phyloP scores from a whole-genome alignment of 2,329 filamentous ascomycete genomes.

The Botryotinia narcissicola region DNA sequence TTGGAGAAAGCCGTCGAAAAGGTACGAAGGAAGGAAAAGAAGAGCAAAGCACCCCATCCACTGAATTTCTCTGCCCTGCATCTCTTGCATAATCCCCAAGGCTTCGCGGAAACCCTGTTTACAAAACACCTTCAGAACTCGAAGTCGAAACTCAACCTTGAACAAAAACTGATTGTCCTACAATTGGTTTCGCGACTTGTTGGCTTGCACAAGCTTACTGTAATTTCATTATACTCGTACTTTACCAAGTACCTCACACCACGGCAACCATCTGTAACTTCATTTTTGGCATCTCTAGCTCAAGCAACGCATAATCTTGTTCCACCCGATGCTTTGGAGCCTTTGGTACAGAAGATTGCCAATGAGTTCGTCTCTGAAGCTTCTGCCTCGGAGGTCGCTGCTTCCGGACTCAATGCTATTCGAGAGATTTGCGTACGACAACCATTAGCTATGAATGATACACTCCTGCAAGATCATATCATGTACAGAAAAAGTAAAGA shows the following conservation, averaged over 20 bases:
- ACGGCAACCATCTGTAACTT: conserved; percentile 45
- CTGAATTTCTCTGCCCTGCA: conserved; percentile 97
- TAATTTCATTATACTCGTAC: conserved; percentile 81
- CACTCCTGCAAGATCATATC: conserved; percentile 90
- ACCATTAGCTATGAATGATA: conserved; percentile 94
- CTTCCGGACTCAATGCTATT: conserved; percentile 91
- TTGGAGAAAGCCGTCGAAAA: conserved; percentile 80
- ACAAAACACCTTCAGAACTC: conserved; percentile 85
- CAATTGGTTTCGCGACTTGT: conserved; percentile 89
- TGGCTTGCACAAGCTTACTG: conserved; percentile 86
- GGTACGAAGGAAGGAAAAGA: conserved; percentile 78
- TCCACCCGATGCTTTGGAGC: conserved; percentile 87
- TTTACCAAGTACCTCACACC: conserved; percentile 23
- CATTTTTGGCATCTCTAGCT: conserved; percentile 86
- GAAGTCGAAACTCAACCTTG: conserved; percentile 80
- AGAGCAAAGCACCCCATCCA: conserved; percentile 82
- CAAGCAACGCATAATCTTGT: conserved; percentile 90
- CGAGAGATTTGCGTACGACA: conserved; percentile 91
- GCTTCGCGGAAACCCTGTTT: conserved; percentile 87
- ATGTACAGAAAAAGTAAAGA: conserved; percentile 97
- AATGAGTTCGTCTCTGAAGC: conserved; percentile 98
- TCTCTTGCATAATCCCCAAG: conserved; percentile 89
- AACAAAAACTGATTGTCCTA: conserved; percentile 85
- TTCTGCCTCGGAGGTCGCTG: conserved; percentile 82
- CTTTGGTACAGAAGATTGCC: conserved; percentile 89